Evolutionary conservation across 2,329 filamentous ascomycete genomes (phyloP).

Genomic region (Aphanocladium album): DNA sequence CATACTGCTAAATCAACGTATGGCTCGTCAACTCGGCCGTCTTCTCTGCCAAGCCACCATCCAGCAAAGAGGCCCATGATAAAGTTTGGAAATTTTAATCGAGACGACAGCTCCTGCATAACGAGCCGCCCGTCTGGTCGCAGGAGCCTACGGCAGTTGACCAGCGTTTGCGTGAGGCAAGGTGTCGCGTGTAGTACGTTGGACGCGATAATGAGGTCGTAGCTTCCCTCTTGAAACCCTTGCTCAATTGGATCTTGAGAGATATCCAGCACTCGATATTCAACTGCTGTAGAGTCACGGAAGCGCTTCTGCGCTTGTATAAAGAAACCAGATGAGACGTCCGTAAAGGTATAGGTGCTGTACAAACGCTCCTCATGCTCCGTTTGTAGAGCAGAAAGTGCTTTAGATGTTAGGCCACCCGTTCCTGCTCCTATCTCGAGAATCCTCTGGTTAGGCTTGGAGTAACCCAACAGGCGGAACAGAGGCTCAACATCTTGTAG

Average conservation of each 20-base stretch:
- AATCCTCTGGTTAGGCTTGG: slow-evolving; percentile 26
- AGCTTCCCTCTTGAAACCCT: slow-evolving; percentile 25
- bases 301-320: slow-evolving; percentile 23
- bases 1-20: slow-evolving; percentile 15
- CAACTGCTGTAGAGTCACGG: background rate
- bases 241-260: slow-evolving; percentile 17
- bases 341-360: slow-evolving; percentile 26
- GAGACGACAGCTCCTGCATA: slow-evolving; percentile 24
- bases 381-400: slow-evolving; percentile 24
- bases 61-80: slow-evolving; percentile 25
- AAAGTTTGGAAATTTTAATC: slow-evolving; percentile 24
- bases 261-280: slow-evolving; percentile 14
- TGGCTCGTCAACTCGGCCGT: slow-evolving; percentile 23
- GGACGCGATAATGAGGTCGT: slow-evolving; percentile 34
- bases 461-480: slow-evolving; percentile 21
- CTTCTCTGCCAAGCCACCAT: slow-evolving; percentile 32
- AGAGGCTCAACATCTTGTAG: slow-evolving; percentile 16
- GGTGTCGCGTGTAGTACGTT: slow-evolving; percentile 32
- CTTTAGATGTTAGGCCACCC: slow-evolving; percentile 27
- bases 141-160: slow-evolving; percentile 29
- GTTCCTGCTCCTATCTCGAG: slow-evolving; percentile 39
- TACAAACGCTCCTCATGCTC: slow-evolving; percentile 18
- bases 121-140: slow-evolving; percentile 27
- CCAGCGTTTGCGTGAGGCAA: slow-evolving; percentile 21
- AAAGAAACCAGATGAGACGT: slow-evolving; percentile 26